Evolutionary conservation across 352 stramenopile genomes (phyloP), one percentile per base, ranked within the genome.

Genomic region (Globisporangium abappressorium): DNA sequence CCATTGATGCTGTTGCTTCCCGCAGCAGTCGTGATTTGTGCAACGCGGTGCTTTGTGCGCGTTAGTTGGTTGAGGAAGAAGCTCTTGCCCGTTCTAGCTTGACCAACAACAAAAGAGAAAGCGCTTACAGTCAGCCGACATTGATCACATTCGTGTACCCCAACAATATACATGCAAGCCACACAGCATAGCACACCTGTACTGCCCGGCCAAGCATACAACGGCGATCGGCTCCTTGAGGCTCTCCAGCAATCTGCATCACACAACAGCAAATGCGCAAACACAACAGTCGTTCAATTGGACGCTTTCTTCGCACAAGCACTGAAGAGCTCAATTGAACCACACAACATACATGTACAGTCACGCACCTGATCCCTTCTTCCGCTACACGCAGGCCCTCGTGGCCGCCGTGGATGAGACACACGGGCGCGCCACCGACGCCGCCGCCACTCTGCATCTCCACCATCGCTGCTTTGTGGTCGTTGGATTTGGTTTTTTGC

Each of bases 51-150:
- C n/a, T 56, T 28, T 1, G 56, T 60, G 56, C 59, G 65, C 47
- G 82, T 80, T 41, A 95, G 76, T 72, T 95, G 86, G 62, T 94
- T 96, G 54, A 96, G 79, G 64, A 96, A 94, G 66, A 96, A 96
- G 58, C 85, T 93, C 73, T 94, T 96, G 65, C 88, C 88, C 46
- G 88, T 96, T 69, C 87, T 92, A n/a, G 54, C 11, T 34, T 22
- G 24, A 49, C 7, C 57, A 51, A 2, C 36, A 36, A 41, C 15
- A 43, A 14, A 7, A n/a, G 22, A 20, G 7, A n/a, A 26, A 26
- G 24, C 24, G 24, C 24, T 26, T 26, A 26, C 28, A 65, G 33
- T 36, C 33, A 36, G 33, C 24, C 24, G 24, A 26, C 24, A 26
- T 26, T 26, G 24, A 26, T 26, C 24, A 26, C 24, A 26, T 26